Evolutionary conservation across 2,329 filamentous ascomycete species (phyloP).

Genomic region (Colletotrichum destructivum): DNA sequence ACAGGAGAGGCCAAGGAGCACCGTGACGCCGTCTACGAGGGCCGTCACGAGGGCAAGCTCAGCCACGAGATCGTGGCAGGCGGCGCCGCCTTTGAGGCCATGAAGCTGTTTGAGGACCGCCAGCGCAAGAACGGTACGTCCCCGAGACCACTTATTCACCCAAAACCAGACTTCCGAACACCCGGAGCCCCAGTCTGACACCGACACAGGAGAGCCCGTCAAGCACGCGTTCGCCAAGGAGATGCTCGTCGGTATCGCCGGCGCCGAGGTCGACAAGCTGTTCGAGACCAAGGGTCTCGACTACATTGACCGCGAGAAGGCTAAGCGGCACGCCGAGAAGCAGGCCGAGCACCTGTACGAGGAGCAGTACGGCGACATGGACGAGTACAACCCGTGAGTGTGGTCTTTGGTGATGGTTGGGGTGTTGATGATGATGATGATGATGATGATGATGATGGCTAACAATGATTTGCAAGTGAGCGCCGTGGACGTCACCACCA

Average conservation of each 20-base stretch:
- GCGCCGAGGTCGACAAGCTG: constrained; percentile 82
- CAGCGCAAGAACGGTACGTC: constrained; percentile 77
- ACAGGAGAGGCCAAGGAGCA: constrained; percentile 42
- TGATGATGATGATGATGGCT: background rate
- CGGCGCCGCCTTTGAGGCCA: constrained; percentile 83
- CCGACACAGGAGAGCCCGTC: constrained; percentile 74
- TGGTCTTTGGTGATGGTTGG: too few relatives aligned
- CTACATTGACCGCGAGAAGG: constrained; percentile 69
- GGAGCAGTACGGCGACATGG: constrained; percentile 68
- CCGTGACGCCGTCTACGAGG: constrained; percentile 45
- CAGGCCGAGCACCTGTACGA: constrained; percentile 74
- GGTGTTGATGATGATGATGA: too few relatives aligned
- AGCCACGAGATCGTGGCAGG: constrained; percentile 81
- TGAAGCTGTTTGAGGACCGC: constrained; percentile 84
- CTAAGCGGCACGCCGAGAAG: constrained; percentile 71
- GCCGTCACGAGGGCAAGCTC: constrained; percentile 50
- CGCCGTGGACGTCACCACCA: constrained; percentile 28
- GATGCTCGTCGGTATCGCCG: constrained; percentile 79
- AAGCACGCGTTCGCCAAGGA: constrained; percentile 85
- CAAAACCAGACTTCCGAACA: background rate
- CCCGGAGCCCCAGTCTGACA: too few relatives aligned
- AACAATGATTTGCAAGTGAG: background rate
- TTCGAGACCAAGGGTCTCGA: constrained; percentile 80
- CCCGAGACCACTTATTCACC: background rate
- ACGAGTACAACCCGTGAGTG: constrained; percentile 72